phyloP scores from a whole-genome alignment of 2,329 filamentous ascomycete genomes.

The Elsinoe ampelina region DNA sequence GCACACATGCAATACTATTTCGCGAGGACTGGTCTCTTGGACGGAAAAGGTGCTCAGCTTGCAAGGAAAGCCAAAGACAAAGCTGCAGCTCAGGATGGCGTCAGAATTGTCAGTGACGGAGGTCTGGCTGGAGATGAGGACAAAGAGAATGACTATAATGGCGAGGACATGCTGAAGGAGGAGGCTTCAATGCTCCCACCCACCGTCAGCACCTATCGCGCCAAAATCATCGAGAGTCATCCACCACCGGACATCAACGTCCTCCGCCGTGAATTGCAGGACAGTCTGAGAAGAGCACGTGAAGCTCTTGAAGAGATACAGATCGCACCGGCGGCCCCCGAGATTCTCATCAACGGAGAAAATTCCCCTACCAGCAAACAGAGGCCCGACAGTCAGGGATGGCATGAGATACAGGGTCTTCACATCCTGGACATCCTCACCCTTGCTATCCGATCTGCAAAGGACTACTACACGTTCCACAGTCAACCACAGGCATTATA shows the following conservation, averaged over 20 bases:
- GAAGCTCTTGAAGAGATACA: conserved; percentile 55
- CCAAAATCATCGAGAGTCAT: conserved; percentile 69
- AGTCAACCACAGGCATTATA: conserved; percentile 78
- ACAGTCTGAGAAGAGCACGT: conserved; percentile 59
- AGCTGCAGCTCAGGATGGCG: conserved; percentile 9
- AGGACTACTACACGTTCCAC: conserved; percentile 92
- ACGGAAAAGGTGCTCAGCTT: conserved; percentile 83
- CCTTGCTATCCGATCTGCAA: conserved; percentile 87
- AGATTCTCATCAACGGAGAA: conserved; percentile 17
- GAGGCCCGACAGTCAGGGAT: conserved; percentile 46
- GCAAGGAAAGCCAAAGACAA: conserved; percentile 56
- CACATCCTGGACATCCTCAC: conserved; percentile 89
- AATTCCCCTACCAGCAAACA: conserved; percentile 20
- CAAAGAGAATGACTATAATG: conserved; percentile 25
- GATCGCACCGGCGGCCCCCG: conserved; percentile 17
- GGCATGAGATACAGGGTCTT: conserved; percentile 83
- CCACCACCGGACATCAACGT: conserved; percentile 76
- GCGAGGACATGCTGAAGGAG: conserved; percentile 39
- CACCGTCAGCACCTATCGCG: conserved; percentile 90
- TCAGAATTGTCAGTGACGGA: neutral
- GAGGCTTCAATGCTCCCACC: conserved; percentile 82
- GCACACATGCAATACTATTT: conserved; percentile 98
- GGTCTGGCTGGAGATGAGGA: conserved; percentile 9
- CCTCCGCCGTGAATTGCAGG: conserved; percentile 60
- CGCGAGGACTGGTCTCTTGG: conserved; percentile 81